A percentile compares a stretch with the other conserved stretches of the same genome.
Evolutionary conservation across 495 filamentous ascomycete genomes (phyloP).

Genomic region (Clavariopsis aquatica): DNA sequence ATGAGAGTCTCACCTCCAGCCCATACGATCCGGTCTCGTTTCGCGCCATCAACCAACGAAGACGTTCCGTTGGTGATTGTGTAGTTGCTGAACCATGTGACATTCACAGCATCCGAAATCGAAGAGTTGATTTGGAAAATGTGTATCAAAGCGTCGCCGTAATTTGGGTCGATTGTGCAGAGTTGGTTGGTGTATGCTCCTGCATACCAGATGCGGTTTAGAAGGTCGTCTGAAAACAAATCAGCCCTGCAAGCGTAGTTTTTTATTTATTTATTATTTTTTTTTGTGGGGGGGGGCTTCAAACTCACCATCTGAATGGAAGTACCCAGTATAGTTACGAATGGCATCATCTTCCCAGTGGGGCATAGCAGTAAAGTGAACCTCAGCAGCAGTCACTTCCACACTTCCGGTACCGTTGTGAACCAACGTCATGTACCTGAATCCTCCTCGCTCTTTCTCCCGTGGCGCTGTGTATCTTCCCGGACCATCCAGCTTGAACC

Average conservation of each 20-base stretch:
- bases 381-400: slow-evolving; percentile 32
- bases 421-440: slow-evolving; percentile 48
- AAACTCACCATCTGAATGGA: slow-evolving; percentile 47
- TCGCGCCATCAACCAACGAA: slow-evolving; percentile 33
- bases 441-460: slow-evolving; percentile 48
- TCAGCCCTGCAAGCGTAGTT: too few species aligned
- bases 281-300: too few species aligned
- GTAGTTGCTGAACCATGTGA: slow-evolving; percentile 40
- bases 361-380: slow-evolving; percentile 38
- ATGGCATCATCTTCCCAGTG: slow-evolving; percentile 33
- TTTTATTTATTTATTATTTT: too few species aligned
- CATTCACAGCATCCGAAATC: slow-evolving; percentile 32
- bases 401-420: slow-evolving; percentile 38
- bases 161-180: slow-evolving; percentile 54
- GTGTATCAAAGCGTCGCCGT: slow-evolving; percentile 53
- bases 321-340: slow-evolving; percentile 52
- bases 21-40: slow-evolving; percentile 30
- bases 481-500: slow-evolving; percentile 43
- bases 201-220: slow-evolving; percentile 65
- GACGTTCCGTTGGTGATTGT: slow-evolving; percentile 55
- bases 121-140: slow-evolving; percentile 15
- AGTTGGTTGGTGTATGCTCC: slow-evolving; percentile 63
- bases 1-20: slow-evolving; percentile 11
- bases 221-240: slow-evolving; percentile 46
- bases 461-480: slow-evolving; percentile 44